Evolutionary conservation across 75 land plant species (phyloP), one percentile per base, ranked within the genome.

Genomic region (Cunninghamia lanceolata): DNA sequence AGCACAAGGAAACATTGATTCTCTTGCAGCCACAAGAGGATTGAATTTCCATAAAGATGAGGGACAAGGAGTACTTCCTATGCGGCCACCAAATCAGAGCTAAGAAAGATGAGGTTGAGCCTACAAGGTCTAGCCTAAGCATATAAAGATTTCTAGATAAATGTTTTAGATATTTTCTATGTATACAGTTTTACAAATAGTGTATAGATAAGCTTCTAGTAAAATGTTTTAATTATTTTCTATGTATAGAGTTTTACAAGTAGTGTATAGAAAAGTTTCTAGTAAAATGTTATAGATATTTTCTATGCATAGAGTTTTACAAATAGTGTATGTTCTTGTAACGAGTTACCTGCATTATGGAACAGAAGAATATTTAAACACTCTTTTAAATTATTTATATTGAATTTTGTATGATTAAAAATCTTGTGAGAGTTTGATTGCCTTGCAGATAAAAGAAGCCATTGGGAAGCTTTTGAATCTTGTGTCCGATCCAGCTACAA

Each of bases 381-480:
- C 10, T 59, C n/a, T 25, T 59, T 32, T 34, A 34, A 71, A 11
- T 32, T 10, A 32, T 11, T 30, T 71, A 34, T 34, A 15, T 9
- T 71, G 11, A 8, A 71, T 71, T 71, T 71, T 71, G 35, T 66
- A 13, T 71, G 0, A 3, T 3, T 42, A 40, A 19, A 40, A 25
- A 17, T 40, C 46, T 79, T 36, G 38, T 79, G 47, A 25, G 19
- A 14, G 30, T 34, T 79, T 79, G 46, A 10, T 21, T 43, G 47
- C 45, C 46, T 42, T 79, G 82, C 82, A 79, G 82, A 79, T 79
- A 79, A 79, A 25, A 79, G 82, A 79, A 28, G 50, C 46, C n/a
- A 79, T 79, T 9, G 40, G 32, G 45, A 79, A 79, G 6, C 82
- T 79, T 43, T 79, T 79, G 46, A 79, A 79, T 79, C 46, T 79